Evolutionary conservation across 257 asterid species (phyloP).

Genomic region (Ligustrum vulgare): DNA sequence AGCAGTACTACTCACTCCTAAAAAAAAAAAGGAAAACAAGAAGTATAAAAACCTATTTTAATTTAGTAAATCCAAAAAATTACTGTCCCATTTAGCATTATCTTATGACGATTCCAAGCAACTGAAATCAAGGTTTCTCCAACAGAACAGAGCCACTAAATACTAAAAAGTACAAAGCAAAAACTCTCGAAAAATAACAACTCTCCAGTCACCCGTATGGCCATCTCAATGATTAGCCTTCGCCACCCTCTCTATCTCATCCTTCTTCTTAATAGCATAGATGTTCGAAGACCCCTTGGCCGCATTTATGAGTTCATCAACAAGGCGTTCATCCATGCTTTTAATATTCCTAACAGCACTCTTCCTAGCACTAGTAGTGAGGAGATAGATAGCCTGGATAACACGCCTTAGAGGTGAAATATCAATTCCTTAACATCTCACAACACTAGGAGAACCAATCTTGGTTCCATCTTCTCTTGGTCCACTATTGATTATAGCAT

Average conservation of each 20-base stretch:
- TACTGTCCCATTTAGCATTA: background rate
- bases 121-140: background rate
- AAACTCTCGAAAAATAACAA: background rate
- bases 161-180: background rate
- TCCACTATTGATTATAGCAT: slow-evolving; percentile 23
- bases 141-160: background rate
- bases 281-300: slow-evolving; percentile 23
- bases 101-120: background rate
- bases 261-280: slow-evolving; percentile 38
- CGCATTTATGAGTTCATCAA: slow-evolving; percentile 26
- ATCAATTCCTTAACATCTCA: slow-evolving; percentile 20
- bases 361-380: slow-evolving; percentile 20
- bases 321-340: slow-evolving; percentile 19
- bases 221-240: slow-evolving; percentile 67
- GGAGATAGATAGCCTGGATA: slow-evolving; percentile 19
- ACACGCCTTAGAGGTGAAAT: slow-evolving; percentile 18
- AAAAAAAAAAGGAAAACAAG: too few species aligned
- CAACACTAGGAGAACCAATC: slow-evolving; percentile 20
- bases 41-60: too few species aligned
- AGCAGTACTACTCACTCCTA: too few species aligned
- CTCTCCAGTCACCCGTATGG: background rate
- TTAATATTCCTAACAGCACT: slow-evolving; percentile 21
- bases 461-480: slow-evolving; percentile 23
- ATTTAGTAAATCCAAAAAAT: background rate
- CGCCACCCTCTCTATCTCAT: slow-evolving; percentile 46